phyloP scores from a whole-genome alignment of 345 rosid species.

The Sonneratia alba region DNA sequence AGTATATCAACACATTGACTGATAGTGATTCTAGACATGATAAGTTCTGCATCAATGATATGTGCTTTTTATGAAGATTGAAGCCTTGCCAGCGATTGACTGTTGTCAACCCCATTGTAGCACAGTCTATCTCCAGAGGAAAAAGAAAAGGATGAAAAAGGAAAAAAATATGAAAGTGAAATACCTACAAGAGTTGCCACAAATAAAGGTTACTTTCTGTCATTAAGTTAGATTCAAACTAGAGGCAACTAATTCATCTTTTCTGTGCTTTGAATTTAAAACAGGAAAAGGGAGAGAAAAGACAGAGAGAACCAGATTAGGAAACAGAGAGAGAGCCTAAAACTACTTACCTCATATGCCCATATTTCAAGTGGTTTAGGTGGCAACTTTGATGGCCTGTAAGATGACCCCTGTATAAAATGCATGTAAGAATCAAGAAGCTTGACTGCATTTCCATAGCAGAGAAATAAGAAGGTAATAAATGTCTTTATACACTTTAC shows the following conservation, averaged over 20 bases:
- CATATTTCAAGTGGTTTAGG: conserved; percentile 82
- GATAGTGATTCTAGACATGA: background rate
- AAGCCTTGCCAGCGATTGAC: background rate
- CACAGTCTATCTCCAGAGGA: background rate
- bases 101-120: background rate
- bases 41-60: background rate
- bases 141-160: background rate
- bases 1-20: background rate
- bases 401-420: conserved; percentile 54
- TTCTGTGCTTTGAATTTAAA: background rate
- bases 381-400: conserved; percentile 68
- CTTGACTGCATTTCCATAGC: background rate
- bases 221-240: background rate
- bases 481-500: conserved; percentile 16
- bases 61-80: background rate
- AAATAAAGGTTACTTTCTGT: background rate
- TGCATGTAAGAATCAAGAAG: background rate
- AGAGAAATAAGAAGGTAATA: background rate
- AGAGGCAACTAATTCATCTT: background rate
- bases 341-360: conserved; percentile 63
- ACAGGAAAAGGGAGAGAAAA: background rate
- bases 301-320: background rate
- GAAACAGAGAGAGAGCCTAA: background rate
- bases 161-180: background rate
- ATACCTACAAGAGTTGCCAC: background rate